Evolutionary conservation across 2,329 filamentous ascomycete species (phyloP).

Genomic region (Ascosphaera apis): DNA sequence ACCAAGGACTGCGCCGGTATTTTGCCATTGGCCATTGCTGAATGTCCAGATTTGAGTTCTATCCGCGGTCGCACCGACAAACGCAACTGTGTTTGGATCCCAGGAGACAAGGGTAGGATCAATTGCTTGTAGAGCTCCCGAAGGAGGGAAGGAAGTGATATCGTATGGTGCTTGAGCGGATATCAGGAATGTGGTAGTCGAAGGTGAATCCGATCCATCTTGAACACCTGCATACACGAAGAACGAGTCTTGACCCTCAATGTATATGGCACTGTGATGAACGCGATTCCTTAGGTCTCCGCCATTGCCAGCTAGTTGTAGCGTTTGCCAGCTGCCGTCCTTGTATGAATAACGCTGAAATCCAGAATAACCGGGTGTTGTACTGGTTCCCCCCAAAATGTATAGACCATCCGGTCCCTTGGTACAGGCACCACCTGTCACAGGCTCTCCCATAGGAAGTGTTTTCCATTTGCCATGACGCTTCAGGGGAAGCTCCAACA

Average conservation of each 20-base stretch:
- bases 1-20: constrained; percentile 41
- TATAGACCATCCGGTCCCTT: constrained; percentile 49
- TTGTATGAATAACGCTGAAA: constrained; percentile 45
- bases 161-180: constrained; percentile 39
- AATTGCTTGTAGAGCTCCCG: constrained; percentile 35
- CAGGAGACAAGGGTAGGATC: constrained; percentile 53
- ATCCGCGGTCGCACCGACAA: constrained; percentile 47
- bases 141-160: constrained; percentile 32
- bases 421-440: constrained; percentile 58
- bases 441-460: constrained; percentile 41
- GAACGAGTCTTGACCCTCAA: constrained; percentile 46
- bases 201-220: constrained; percentile 32
- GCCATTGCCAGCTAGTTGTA: constrained; percentile 20
- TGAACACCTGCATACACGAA: constrained; percentile 60
- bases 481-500: constrained; percentile 48
- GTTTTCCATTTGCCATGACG: constrained; percentile 49
- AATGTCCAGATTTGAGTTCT: constrained; percentile 56
- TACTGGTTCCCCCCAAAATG: constrained; percentile 53
- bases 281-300: constrained; percentile 43
- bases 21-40: constrained; percentile 38
- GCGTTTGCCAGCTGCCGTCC: constrained; percentile 33
- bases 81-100: constrained; percentile 44
- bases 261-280: constrained; percentile 53
- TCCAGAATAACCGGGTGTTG: constrained; percentile 40
- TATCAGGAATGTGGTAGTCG: constrained; percentile 56